Evolutionary conservation across 148 eudicot genomes (phyloP), one percentile per base, ranked within the genome.

Genomic region (Beta vulgaris): DNA sequence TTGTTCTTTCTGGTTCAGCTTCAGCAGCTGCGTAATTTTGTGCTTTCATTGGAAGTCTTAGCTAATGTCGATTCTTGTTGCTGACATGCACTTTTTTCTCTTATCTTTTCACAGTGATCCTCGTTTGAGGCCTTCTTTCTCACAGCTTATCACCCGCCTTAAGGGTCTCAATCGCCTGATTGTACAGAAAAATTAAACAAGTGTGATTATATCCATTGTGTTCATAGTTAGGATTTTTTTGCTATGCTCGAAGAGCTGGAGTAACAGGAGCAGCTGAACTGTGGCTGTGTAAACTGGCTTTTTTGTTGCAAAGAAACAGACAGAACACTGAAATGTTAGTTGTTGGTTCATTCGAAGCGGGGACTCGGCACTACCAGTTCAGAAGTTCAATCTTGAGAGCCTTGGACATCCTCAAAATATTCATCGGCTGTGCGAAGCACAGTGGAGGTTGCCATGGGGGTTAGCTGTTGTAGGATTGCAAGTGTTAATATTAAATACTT

Each of bases 321-420:
- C 80, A 82, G 77, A 76, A 67, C 72, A 70, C 79, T 82, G 95
- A 85, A 79, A 78, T 80, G 88, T 88, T 83, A 79, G 85, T 90
- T 84, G 96, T 86, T 85, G 91, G 92, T 91, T 89, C 97, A 80
- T 77, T 87, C 91, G 81, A 90, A 88, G 89, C 74, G 88, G 87
- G 88, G 79, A 86, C 87, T 76, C 77, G 81, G 73, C 96, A 76
- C 94, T 82, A 84, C 93, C 91, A 74, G 65, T 85, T 85, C 86
- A 37, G 76, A 76, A 71, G 60, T 57, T 46, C 67, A 53, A 55
- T 54, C 51, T 62, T 71, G 79, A 68, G 76, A 79, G 71, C 77
- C 69, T 36, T 39, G 78, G 82, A 49, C 54, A 73, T 87, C 88
- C 88, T 86, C 83, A 43, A 60, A 67, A 71, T 77, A 74, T 77